These are phyloP conservation scores for Guyanaporus albipodus DNA, from an alignment of 768 basidiomycete species.

Conservation along the genomic window DNA sequence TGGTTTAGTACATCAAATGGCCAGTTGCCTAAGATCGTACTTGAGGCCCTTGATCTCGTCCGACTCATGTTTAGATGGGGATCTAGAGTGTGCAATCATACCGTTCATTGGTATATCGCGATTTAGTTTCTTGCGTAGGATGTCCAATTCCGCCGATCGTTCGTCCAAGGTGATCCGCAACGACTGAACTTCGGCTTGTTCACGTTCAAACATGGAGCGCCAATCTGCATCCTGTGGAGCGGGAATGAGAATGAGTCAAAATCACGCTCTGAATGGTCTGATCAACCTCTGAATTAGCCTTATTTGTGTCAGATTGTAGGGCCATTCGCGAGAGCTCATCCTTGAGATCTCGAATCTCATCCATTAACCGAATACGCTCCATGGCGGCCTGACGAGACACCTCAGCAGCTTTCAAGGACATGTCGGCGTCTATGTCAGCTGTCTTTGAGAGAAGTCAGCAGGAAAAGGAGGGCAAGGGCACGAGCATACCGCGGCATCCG, in stretches of 20 bases:
- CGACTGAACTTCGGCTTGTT: conserved; percentile 29
- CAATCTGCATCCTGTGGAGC: conserved; percentile 24
- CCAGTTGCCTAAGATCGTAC: conserved; percentile 34
- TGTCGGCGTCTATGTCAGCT: conserved; percentile 49
- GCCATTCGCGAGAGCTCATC: conserved; percentile 35
- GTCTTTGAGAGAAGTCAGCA: conserved; percentile 21
- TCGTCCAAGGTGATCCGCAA: conserved; percentile 36
- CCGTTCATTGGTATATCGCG: conserved; percentile 52
- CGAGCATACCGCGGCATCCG: conserved; percentile 67
- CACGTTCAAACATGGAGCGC: conserved; percentile 28
- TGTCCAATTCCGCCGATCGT: conserved; percentile 51
- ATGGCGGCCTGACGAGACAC: conserved; percentile 44
- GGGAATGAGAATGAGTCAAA: conserved; percentile 2
- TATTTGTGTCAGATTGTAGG: conserved; percentile 18
- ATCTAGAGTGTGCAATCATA: conserved; percentile 27
- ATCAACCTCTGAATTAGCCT: conserved; percentile 23
- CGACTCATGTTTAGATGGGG: conserved; percentile 49
- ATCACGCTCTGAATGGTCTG: not conserved
- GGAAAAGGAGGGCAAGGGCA: not conserved
- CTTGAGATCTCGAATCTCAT: conserved; percentile 55
- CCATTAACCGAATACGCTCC: conserved; percentile 49
- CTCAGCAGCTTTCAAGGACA: conserved; percentile 45
- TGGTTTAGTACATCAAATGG: conserved; percentile 1
- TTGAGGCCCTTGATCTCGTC: conserved; percentile 81
- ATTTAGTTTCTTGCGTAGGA: conserved; percentile 53